Conservation (phyloP, 345 rosid genomes). For the Arabidopsis thaliana region DNA sequence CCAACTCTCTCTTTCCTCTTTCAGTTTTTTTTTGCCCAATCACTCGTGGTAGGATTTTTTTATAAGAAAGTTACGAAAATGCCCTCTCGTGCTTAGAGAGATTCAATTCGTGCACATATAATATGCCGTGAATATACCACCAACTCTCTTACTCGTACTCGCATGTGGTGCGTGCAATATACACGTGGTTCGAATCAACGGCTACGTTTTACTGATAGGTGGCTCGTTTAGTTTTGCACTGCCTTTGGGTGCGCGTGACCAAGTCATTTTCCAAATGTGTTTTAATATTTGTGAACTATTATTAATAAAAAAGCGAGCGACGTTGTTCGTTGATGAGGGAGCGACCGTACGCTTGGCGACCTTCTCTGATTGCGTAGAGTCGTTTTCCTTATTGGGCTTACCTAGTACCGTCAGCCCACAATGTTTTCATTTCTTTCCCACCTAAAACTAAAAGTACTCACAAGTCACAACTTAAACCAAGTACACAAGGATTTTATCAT, state of each 20-base stretch:
- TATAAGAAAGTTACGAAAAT: conserved; percentile 1
- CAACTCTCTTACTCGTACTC: conserved; percentile 5
- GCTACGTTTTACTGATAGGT: neutral
- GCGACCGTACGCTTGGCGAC: conserved; percentile 19
- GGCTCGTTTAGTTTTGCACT: neutral
- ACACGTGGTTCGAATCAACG: neutral
- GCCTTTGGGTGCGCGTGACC: neutral
- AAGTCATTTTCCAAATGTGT: neutral
- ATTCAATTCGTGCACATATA: conserved; percentile 9
- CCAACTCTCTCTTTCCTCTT: conserved; percentile 2
- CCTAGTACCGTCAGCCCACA: neutral
- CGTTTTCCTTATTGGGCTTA: conserved; percentile 18
- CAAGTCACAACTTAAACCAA: too few relatives aligned
- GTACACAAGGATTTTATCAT: too few relatives aligned
- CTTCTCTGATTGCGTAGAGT: conserved; percentile 18
- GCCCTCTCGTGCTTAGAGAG: neutral
- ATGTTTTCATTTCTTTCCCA: neutral
- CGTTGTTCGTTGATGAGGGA: conserved; percentile 1
- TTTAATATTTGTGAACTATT: neutral
- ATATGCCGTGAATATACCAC: conserved; percentile 30
- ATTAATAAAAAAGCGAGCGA: neutral
- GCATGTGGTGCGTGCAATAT: neutral
- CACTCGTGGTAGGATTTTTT: conserved; percentile 17
- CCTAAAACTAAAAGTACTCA: too few relatives aligned
- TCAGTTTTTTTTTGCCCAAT: neutral